A percentile compares a stretch with the other conserved stretches of the same genome.
These are phyloP conservation scores for Aspergillus sclerotiicarbonarius DNA, from an alignment of 495 filamentous ascomycete species.

Conservation along the genomic window DNA sequence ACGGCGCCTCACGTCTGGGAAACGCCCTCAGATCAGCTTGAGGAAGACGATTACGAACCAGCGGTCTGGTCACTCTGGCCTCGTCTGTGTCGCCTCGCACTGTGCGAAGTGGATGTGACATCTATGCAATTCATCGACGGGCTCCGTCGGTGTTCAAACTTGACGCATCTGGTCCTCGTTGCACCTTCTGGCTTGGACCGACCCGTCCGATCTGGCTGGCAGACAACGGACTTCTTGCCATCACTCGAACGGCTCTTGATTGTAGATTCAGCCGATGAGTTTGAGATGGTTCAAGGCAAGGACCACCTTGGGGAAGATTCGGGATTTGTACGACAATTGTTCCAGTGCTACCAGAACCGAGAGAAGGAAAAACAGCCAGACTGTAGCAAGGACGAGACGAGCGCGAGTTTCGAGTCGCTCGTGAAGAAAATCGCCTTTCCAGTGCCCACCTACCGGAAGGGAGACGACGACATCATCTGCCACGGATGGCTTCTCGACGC, in stretches of 20 bases:
- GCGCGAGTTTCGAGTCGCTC: neutral
- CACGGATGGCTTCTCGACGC: neutral
- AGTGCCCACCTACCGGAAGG: neutral
- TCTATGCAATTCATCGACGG: constrained; percentile 22
- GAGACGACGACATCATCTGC: neutral
- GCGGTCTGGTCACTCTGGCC: constrained; percentile 33
- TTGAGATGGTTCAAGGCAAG: constrained; percentile 1
- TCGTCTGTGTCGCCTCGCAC: constrained; percentile 27
- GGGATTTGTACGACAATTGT: constrained; percentile 8
- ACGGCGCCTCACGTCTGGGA: constrained; percentile 8
- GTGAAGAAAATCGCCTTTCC: neutral
- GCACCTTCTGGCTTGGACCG: constrained; percentile 22
- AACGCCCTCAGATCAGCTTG: neutral
- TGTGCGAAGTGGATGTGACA: constrained; percentile 31
- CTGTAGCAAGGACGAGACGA: neutral
- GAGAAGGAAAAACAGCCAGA: neutral
- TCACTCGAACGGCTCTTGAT: constrained; percentile 13
- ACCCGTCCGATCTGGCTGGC: constrained; percentile 1
- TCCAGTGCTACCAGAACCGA: neutral
- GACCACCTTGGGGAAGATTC: constrained; percentile 4
- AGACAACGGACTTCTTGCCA: constrained; percentile 7
- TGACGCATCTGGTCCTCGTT: constrained; percentile 36
- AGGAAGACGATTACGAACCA: constrained; percentile 19
- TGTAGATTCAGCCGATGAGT: constrained; percentile 10
- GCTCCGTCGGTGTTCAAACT: constrained; percentile 22